These are phyloP conservation scores for Sophora flavescens DNA, from an alignment of 306 rosid genomes.

Conservation along the genomic window DNA sequence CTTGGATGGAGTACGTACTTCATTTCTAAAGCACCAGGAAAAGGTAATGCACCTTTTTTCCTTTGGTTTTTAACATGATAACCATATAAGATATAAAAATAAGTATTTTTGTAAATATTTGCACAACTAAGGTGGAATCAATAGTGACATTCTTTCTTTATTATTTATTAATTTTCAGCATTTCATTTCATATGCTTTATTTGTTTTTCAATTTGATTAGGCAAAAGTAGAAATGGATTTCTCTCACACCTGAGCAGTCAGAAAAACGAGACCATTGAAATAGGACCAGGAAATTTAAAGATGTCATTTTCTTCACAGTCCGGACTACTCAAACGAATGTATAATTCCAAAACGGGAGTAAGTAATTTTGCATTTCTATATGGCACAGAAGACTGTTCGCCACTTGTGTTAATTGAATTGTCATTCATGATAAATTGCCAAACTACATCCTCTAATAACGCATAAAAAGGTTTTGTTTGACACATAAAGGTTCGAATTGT, in stretches of 20 bases:
- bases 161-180: neutral
- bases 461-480: too few relatives aligned
- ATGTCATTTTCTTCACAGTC: conserved; percentile 76
- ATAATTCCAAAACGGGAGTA: conserved; percentile 76
- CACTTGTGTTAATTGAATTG: conserved; percentile 10
- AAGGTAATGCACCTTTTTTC: conserved; percentile 51
- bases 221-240: conserved; percentile 42
- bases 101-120: neutral
- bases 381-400: conserved; percentile 11
- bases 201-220: conserved; percentile 53
- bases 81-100: neutral
- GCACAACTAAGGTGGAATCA: neutral
- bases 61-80: neutral
- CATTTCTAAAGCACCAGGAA: conserved; percentile 60
- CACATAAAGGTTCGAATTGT: neutral
- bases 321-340: conserved; percentile 79
- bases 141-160: neutral
- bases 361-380: conserved; percentile 49
- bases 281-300: conserved; percentile 86
- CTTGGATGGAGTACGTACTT: conserved; percentile 94
- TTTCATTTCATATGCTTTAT: conserved; percentile 9
- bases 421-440: neutral
- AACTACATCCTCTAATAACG: neutral
- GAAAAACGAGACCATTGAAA: conserved; percentile 52
- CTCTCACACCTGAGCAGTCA: conserved; percentile 38